Evolutionary conservation across 345 rosid genomes (phyloP).

Genomic region (Murraya koenigii): DNA sequence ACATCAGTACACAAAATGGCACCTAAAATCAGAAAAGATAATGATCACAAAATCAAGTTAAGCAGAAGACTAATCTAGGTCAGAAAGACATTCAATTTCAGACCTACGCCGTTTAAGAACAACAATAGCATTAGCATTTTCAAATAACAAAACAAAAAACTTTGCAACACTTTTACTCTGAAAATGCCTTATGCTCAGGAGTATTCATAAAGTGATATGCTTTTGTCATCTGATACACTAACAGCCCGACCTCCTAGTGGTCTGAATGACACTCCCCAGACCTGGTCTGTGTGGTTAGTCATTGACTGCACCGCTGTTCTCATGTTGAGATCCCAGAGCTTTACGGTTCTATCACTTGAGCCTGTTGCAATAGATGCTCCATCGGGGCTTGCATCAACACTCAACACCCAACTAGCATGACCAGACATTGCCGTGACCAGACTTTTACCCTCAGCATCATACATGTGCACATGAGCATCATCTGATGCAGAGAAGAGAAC

Average conservation of each 20-base stretch:
- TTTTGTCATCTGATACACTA: constrained; percentile 94
- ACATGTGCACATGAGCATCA: constrained; percentile 85
- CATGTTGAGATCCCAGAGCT: constrained; percentile 94
- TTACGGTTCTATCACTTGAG: constrained; percentile 88
- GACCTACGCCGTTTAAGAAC: not conserved
- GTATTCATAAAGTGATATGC: constrained; percentile 81
- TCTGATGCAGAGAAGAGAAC: constrained; percentile 85
- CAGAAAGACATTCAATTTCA: not conserved
- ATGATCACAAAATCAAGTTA: not conserved
- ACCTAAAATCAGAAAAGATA: not conserved
- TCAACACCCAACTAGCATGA: constrained; percentile 89
- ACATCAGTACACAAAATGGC: not conserved
- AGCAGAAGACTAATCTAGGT: not conserved
- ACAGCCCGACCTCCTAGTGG: constrained; percentile 69
- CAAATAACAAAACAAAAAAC: not conserved
- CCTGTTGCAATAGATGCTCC: constrained; percentile 87
- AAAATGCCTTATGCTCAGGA: constrained; percentile 36
- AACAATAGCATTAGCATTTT: not conserved
- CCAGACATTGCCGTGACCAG: constrained; percentile 80
- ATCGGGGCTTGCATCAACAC: constrained; percentile 91
- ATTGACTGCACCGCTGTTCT: constrained; percentile 90
- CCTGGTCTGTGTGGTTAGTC: constrained; percentile 90
- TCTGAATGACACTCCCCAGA: constrained; percentile 89
- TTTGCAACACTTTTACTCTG: not conserved
- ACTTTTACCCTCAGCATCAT: constrained; percentile 83